Conservation (phyloP, 441 rosid genomes). For the Adansonia rubrostipa region DNA sequence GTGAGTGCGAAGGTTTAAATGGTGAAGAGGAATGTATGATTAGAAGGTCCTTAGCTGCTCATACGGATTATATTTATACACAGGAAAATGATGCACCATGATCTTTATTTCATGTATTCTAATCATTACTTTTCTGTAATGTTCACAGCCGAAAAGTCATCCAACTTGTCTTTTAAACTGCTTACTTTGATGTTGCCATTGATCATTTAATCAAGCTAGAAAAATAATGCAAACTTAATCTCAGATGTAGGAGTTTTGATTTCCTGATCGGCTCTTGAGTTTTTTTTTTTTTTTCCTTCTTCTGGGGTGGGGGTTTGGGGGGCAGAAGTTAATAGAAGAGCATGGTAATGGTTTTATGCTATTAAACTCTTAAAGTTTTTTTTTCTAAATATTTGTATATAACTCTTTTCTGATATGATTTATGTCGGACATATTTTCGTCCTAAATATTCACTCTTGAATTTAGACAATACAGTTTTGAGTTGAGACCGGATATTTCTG, state of each 20-base stretch:
- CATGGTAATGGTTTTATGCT: not conserved
- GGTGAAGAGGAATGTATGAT: conserved; percentile 50
- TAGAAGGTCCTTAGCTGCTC: conserved; percentile 52
- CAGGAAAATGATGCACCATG: conserved; percentile 45
- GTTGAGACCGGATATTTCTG: no score
- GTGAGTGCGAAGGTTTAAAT: conserved; percentile 41
- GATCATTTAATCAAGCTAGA: not conserved
- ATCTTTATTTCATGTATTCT: not conserved
- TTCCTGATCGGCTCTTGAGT: not conserved
- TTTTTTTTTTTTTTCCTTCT: not conserved
- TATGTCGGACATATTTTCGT: no score
- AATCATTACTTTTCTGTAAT: not conserved
- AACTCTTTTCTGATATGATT: no score
- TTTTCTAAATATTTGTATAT: no score
- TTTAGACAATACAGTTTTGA: no score
- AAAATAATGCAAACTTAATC: not conserved
- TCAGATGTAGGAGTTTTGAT: not conserved
- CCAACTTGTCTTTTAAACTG: not conserved
- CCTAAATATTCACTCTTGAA: no score
- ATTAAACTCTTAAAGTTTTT: no score
- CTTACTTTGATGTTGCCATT: not conserved
- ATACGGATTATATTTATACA: conserved; percentile 65
- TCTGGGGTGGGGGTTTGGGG: no score
- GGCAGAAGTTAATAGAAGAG: not conserved
- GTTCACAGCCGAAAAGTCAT: not conserved